These are phyloP conservation scores for Anthracocystis walkeri DNA, from an alignment of 1,284 basidiomycete genomes.

Conservation along the genomic window DNA sequence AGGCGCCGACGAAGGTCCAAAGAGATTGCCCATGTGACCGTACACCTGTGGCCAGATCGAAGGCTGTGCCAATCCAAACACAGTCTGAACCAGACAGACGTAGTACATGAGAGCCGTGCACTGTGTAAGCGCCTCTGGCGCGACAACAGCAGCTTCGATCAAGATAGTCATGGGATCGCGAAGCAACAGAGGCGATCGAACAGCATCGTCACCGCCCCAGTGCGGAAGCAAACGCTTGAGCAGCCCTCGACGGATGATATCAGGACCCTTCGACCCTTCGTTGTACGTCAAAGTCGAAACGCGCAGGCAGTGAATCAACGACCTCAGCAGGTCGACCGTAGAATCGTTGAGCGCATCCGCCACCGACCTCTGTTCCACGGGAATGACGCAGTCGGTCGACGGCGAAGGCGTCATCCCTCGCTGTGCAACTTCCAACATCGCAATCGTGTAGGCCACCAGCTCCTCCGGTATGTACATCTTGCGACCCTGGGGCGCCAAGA, in stretches of 20 bases:
- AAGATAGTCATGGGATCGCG: conserved; percentile 66
- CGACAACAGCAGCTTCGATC: conserved; percentile 63
- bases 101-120: conserved; percentile 69
- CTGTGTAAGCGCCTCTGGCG: conserved; percentile 60
- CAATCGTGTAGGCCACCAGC: conserved; percentile 67
- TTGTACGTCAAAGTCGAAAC: conserved; percentile 48
- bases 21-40: conserved; percentile 39
- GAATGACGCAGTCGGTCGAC: conserved; percentile 37
- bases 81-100: conserved; percentile 63
- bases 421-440: conserved; percentile 64
- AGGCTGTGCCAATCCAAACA: conserved; percentile 68
- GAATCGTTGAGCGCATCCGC: conserved; percentile 54
- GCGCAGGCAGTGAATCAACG: conserved; percentile 58
- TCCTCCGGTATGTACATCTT: conserved; percentile 67
- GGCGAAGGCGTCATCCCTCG: conserved; percentile 57
- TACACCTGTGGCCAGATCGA: conserved; percentile 61
- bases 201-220: conserved; percentile 65
- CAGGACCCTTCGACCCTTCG: conserved; percentile 39
- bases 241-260: conserved; percentile 62
- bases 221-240: conserved; percentile 67
- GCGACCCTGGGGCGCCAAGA: conserved; percentile 57
- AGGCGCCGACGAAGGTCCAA: conserved; percentile 25
- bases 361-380: conserved; percentile 39
- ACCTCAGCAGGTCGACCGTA: conserved; percentile 55
- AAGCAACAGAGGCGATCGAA: conserved; percentile 64